Evolutionary conservation across 164 flowering plant species (phyloP).

Genomic region (Stephania cephalantha): DNA sequence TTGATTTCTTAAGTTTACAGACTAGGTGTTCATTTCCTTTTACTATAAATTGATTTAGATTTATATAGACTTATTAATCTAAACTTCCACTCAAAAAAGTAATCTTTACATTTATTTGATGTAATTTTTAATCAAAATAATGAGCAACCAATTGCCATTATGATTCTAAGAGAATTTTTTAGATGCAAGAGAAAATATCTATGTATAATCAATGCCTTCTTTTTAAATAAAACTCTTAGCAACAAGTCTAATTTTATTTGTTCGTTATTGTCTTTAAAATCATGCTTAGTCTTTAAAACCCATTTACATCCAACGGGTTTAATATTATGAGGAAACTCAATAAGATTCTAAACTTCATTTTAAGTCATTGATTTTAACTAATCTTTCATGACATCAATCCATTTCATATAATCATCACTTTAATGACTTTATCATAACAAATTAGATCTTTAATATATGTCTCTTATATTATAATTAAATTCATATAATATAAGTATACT

Average conservation of each 20-base stretch:
- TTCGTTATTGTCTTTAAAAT: neutral
- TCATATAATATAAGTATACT: too few species aligned
- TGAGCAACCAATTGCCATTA: neutral
- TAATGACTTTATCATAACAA: neutral
- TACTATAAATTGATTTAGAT: too few species aligned
- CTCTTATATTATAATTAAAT: neutral
- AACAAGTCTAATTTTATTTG: constrained; percentile 1
- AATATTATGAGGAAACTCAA: too few species aligned
- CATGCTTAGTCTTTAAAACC: neutral
- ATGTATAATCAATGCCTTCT: constrained; percentile 3
- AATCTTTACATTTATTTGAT: too few species aligned
- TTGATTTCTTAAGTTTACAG: too few species aligned
- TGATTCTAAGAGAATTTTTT: neutral
- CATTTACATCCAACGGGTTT: too few species aligned
- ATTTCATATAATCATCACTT: neutral
- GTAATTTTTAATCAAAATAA: neutral
- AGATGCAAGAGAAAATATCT: neutral
- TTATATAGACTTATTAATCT: too few species aligned
- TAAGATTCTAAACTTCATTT: too few species aligned
- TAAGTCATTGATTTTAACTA: neutral
- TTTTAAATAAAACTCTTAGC: neutral
- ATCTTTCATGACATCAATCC: constrained; percentile 8
- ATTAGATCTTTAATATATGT: neutral
- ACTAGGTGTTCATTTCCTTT: too few species aligned
- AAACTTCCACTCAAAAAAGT: too few species aligned